Conservation (phyloP, 2,329 filamentous ascomycete species). For the Phialemoniopsis sp. region DNA sequence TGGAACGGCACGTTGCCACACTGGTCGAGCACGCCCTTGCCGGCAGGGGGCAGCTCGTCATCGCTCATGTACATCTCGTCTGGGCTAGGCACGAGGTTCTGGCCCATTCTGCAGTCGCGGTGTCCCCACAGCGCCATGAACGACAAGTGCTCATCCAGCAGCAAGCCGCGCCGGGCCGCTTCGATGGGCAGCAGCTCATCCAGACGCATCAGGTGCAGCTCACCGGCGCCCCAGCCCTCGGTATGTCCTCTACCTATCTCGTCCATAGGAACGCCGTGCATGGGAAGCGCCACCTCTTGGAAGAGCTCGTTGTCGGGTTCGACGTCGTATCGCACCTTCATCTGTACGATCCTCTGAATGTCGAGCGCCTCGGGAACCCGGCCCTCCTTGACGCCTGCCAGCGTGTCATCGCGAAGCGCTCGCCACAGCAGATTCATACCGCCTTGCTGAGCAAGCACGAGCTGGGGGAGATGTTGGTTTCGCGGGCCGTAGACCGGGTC, state of each 20-base stretch:
- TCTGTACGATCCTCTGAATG: conserved; percentile 46
- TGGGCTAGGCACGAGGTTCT: conserved; percentile 43
- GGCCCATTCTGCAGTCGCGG: conserved; percentile 46
- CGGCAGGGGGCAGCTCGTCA: conserved; percentile 30
- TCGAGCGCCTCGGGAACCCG: conserved; percentile 31
- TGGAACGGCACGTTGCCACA: conserved; percentile 26
- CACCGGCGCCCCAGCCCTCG: conserved; percentile 52
- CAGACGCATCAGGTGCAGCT: conserved; percentile 42
- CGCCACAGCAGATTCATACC: conserved; percentile 52
- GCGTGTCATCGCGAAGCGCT: conserved; percentile 48
- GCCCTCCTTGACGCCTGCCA: too few relatives aligned
- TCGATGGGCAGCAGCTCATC: conserved; percentile 59
- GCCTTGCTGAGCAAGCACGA: conserved; percentile 56
- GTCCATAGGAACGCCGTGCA: conserved; percentile 47
- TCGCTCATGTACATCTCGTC: conserved; percentile 50
- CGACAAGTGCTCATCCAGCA: conserved; percentile 44
- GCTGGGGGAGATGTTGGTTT: conserved; percentile 18
- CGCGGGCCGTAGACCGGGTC: conserved; percentile 55
- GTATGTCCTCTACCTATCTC: conserved; percentile 48
- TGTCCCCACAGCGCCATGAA: conserved; percentile 62
- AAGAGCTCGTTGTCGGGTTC: conserved; percentile 5
- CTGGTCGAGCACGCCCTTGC: conserved; percentile 10
- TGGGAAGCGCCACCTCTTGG: conserved; percentile 8
- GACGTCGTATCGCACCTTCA: conserved; percentile 54
- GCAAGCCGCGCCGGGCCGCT: conserved; percentile 42